phyloP scores from a whole-genome alignment of 2,329 filamentous ascomycete species.

The Exophiala calicioides region DNA sequence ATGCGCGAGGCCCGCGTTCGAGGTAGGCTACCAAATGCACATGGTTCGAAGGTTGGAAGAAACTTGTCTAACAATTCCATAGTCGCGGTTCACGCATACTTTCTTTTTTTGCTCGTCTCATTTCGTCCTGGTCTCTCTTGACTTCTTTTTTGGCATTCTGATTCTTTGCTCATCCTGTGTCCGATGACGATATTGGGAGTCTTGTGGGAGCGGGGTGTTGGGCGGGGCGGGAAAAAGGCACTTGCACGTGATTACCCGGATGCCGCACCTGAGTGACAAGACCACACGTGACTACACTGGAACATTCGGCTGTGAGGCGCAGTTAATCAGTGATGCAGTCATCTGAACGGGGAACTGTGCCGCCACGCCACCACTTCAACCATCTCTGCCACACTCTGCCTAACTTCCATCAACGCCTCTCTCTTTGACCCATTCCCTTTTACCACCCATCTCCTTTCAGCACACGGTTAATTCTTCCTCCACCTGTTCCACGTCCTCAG shows the following conservation, averaged over 20 bases:
- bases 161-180: background rate
- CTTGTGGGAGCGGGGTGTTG: no score
- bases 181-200: no score
- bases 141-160: background rate
- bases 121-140: no score
- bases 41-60: no score
- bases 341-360: no score
- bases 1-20: slow-evolving; percentile 34
- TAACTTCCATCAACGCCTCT: background rate
- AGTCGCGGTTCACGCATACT: slow-evolving; percentile 23
- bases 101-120: slow-evolving; percentile 5
- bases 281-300: no score
- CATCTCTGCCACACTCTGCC: slow-evolving; percentile 8
- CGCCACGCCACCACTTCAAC: background rate
- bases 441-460: background rate
- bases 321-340: no score
- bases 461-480: no score
- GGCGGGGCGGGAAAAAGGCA: no score
- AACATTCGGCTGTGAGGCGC: slow-evolving; percentile 16
- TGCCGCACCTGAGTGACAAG: no score
- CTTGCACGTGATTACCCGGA: no score
- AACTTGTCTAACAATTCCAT: background rate
- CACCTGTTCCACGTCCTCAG: background rate
- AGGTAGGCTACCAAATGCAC: no score
- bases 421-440: background rate